A percentile compares a stretch with the other conserved stretches of the same genome.
phyloP scores from a whole-genome alignment of 495 filamentous ascomycete genomes.

The Haplographium delicatum region DNA sequence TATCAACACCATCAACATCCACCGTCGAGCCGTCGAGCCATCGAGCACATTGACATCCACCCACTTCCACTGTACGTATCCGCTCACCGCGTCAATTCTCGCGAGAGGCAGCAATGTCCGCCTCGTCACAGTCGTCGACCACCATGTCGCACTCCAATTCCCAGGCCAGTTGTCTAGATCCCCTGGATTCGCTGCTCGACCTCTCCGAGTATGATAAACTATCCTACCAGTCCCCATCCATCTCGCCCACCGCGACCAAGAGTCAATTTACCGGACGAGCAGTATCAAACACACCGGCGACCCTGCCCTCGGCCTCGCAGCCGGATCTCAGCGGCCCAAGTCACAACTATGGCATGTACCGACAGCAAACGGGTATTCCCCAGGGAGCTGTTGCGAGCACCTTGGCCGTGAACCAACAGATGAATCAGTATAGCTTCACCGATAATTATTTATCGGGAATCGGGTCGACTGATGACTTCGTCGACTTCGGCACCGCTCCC shows the following conservation, averaged over 20 bases:
- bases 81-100: too few species aligned
- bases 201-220: slow-evolving; percentile 41
- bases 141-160: slow-evolving; percentile 27
- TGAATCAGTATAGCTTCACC: slow-evolving; percentile 44
- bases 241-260: slow-evolving; percentile 39
- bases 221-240: slow-evolving; percentile 39
- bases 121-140: slow-evolving; percentile 15
- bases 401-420: slow-evolving; percentile 59
- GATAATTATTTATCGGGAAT: slow-evolving; percentile 50
- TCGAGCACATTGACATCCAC: too few species aligned
- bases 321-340: slow-evolving; percentile 71
- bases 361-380: slow-evolving; percentile 85
- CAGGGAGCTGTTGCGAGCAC: slow-evolving; percentile 69
- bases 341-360: slow-evolving; percentile 86
- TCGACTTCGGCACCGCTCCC: slow-evolving; percentile 56
- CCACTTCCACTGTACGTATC: too few species aligned
- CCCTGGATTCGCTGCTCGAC: slow-evolving; percentile 38
- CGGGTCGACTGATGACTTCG: slow-evolving; percentile 40
- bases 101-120: slow-evolving; percentile 19
- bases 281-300: slow-evolving; percentile 31
- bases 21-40: too few species aligned
- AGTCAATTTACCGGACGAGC: slow-evolving; percentile 24
- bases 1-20: too few species aligned
- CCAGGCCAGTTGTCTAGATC: slow-evolving; percentile 28
- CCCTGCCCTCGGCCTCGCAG: slow-evolving; percentile 35